phyloP scores from a whole-genome alignment of 345 rosid genomes.

The Citrus inodora region DNA sequence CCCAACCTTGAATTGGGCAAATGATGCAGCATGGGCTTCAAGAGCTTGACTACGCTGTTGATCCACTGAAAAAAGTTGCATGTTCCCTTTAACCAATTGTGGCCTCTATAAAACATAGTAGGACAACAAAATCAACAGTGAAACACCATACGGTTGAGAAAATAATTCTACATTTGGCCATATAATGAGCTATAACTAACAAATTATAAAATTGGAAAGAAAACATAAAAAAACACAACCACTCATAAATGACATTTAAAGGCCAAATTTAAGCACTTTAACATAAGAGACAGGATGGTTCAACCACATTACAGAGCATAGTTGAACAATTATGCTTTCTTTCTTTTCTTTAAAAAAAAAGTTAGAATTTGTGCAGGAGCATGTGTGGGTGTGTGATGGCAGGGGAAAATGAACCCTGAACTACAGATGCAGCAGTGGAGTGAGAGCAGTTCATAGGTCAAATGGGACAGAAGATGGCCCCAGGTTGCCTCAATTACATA shows the following conservation, averaged over 20 bases:
- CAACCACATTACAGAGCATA: background rate
- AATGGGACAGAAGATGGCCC: background rate
- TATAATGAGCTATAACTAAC: background rate
- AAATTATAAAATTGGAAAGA: background rate
- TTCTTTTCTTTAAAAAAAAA: background rate
- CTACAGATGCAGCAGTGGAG: background rate
- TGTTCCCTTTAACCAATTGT: constrained; percentile 88
- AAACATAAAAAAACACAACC: background rate
- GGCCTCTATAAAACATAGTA: constrained; percentile 52
- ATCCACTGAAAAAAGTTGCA: constrained; percentile 93
- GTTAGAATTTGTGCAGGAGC: background rate
- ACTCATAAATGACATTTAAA: background rate
- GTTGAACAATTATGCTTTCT: background rate
- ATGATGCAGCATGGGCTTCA: constrained; percentile 99
- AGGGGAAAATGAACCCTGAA: background rate
- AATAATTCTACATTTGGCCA: background rate
- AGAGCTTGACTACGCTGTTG: constrained; percentile 99
- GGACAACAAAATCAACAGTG: constrained; percentile 10
- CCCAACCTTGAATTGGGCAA: constrained; percentile 78
- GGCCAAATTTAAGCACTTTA: background rate
- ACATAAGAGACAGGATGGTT: background rate
- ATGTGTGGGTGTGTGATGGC: background rate
- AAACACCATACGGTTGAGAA: background rate
- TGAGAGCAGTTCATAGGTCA: background rate
- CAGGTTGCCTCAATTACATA: background rate